Percentiles rank a stretch among this genome's conserved stretches.
phyloP scores from a whole-genome alignment of 1,284 basidiomycete species.

The Schizophyllum amplum region DNA sequence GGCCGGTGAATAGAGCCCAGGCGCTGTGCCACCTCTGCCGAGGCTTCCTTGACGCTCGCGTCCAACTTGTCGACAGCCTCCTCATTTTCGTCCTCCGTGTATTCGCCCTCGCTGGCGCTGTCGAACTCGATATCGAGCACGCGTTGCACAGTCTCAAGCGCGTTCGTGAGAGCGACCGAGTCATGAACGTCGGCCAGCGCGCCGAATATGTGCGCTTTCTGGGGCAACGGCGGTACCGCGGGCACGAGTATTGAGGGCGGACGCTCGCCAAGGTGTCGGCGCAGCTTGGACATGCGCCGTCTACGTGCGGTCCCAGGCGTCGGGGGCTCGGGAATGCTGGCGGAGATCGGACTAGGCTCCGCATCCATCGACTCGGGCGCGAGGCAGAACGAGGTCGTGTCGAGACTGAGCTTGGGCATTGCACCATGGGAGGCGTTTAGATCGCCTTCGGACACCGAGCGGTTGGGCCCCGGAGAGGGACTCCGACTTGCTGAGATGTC shows the following conservation, averaged over 20 bases:
- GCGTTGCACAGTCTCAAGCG: neutral
- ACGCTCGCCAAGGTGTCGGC: constrained; percentile 24
- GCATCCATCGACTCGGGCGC: neutral
- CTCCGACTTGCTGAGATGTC: neutral
- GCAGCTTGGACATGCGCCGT: constrained; percentile 23
- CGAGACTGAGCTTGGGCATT: neutral
- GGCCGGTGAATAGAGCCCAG: neutral
- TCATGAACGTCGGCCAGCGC: neutral
- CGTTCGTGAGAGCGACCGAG: neutral
- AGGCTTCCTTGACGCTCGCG: neutral
- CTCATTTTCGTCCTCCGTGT: neutral
- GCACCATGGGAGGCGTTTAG: neutral
- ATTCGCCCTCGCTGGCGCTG: neutral
- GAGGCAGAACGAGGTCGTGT: neutral
- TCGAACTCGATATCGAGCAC: neutral
- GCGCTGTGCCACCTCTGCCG: neutral
- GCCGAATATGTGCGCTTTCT: neutral
- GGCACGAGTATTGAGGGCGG: neutral
- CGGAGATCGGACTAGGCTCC: neutral
- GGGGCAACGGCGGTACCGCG: neutral
- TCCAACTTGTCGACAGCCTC: neutral
- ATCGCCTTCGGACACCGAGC: neutral
- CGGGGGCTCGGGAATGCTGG: constrained; percentile 13
- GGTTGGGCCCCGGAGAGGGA: neutral
- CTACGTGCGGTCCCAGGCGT: constrained; percentile 20